Percentiles rank a stretch among this genome's conserved stretches.
Conservation (phyloP, 2,329 filamentous ascomycete genomes). For the Aspergillus sp. region DNA sequence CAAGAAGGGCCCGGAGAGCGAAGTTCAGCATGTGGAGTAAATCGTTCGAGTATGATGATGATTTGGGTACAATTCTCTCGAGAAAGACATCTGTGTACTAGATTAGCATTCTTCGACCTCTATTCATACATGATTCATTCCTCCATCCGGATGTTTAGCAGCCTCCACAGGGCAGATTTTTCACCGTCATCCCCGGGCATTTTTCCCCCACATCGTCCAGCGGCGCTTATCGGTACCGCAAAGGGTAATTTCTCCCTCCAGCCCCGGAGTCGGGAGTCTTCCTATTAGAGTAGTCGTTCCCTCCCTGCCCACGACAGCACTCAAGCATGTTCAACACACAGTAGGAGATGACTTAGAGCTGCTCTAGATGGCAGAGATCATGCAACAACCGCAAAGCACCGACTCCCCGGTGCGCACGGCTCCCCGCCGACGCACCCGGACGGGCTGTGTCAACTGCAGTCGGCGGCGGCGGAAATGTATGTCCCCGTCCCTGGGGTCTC, state of each 20-base stretch:
- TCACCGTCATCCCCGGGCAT: background rate
- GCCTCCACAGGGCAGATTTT: background rate
- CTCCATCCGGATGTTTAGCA: background rate
- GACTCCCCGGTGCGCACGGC: background rate
- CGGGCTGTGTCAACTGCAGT: constrained; percentile 33
- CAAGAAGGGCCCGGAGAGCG: constrained; percentile 14
- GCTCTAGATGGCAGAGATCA: constrained; percentile 1
- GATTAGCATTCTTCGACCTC: no score
- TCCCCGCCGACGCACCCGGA: constrained; percentile 28
- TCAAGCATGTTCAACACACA: background rate
- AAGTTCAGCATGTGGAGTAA: constrained; percentile 25
- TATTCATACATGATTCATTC: no score
- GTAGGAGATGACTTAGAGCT: background rate
- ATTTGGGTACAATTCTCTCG: no score
- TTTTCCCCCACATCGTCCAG: constrained; percentile 7
- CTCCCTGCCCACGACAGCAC: constrained; percentile 1
- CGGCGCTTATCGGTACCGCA: constrained; percentile 19
- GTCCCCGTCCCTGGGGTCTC: background rate
- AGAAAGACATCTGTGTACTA: no score
- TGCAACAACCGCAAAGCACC: constrained; percentile 2
- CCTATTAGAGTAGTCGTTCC: background rate
- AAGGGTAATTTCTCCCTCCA: constrained; percentile 12
- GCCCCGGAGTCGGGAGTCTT: constrained; percentile 4
- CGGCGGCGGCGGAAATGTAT: constrained; percentile 32
- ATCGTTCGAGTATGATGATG: background rate